Evolutionary conservation across 352 stramenopile genomes (phyloP).

Genomic region (Globisporangium barbulae): DNA sequence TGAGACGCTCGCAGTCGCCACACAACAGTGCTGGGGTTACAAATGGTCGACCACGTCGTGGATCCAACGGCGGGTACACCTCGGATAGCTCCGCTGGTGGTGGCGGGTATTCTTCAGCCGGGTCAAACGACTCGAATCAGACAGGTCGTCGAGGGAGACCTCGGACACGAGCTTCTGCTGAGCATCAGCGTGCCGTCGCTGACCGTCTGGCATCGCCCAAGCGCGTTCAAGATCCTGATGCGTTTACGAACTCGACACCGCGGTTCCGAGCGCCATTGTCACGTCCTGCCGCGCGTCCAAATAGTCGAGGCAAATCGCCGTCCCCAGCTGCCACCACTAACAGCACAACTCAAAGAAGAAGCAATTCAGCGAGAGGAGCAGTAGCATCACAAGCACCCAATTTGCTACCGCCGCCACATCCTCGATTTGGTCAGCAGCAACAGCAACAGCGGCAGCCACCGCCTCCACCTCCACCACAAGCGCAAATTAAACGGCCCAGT

Average conservation of each 20-base stretch:
- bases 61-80: slow-evolving; percentile 41
- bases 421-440: slow-evolving; percentile 1
- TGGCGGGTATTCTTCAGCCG: slow-evolving; percentile 58
- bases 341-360: not conserved
- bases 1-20: slow-evolving; percentile 34
- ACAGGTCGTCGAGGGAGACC: slow-evolving; percentile 43
- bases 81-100: slow-evolving; percentile 61
- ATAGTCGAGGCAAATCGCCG: slow-evolving; percentile 27
- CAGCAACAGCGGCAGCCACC: not conserved
- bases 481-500: slow-evolving; percentile 7
- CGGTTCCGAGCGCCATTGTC: slow-evolving; percentile 26
- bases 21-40: not conserved
- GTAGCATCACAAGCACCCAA: not conserved
- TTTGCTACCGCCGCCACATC: slow-evolving; percentile 2
- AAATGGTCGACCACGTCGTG: slow-evolving; percentile 1
- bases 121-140: slow-evolving; percentile 46
- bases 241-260: slow-evolving; percentile 13
- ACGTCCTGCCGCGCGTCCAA: slow-evolving; percentile 15
- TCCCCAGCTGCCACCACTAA: slow-evolving; percentile 15
- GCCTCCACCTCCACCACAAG: not conserved
- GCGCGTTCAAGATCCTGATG: slow-evolving; percentile 15
- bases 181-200: slow-evolving; percentile 53
- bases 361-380: too few species aligned
- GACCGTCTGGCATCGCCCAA: slow-evolving; percentile 60
- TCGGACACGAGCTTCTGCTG: slow-evolving; percentile 30